Evolutionary conservation across 805 yeast genomes (phyloP).

Genomic region (Saturnispora quitensis): DNA sequence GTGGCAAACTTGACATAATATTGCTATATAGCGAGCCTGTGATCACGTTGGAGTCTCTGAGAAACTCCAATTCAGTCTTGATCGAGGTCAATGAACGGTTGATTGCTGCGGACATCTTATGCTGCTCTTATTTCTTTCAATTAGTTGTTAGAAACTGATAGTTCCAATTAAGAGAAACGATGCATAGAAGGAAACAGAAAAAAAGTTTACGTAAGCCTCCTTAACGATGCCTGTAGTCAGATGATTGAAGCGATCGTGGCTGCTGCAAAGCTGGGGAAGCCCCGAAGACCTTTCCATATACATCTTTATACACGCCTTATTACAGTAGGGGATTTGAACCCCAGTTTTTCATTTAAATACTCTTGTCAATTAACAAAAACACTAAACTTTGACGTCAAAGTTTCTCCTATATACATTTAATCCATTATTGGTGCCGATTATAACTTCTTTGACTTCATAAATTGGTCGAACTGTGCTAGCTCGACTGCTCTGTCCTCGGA

Average conservation of each 20-base stretch:
- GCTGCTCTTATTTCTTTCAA: background rate
- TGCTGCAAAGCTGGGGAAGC: background rate
- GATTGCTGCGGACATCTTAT: slow-evolving; percentile 42
- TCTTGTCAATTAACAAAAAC: background rate
- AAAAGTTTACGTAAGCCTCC: background rate
- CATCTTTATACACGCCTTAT: background rate
- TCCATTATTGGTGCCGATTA: slow-evolving; percentile 1
- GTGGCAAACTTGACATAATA: slow-evolving; percentile 40
- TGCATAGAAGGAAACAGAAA: background rate
- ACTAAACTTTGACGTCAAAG: background rate
- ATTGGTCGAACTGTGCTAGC: slow-evolving; percentile 20
- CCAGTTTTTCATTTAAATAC: background rate
- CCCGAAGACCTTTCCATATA: background rate
- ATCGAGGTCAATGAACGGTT: slow-evolving; percentile 73
- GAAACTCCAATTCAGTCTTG: slow-evolving; percentile 65
- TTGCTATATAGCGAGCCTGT: slow-evolving; percentile 38
- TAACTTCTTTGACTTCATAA: slow-evolving; percentile 20
- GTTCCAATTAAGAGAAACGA: background rate
- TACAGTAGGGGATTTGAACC: background rate
- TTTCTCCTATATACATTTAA: background rate
- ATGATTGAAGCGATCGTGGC: background rate
- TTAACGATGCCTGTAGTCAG: background rate
- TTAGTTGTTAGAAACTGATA: background rate
- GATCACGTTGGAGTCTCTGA: slow-evolving; percentile 66
- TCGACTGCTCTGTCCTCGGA: slow-evolving; percentile 25